Percentiles rank a stretch among this genome's conserved stretches.
Conservation (phyloP, 2,329 filamentous ascomycete genomes). For the Epichloe scottii region DNA sequence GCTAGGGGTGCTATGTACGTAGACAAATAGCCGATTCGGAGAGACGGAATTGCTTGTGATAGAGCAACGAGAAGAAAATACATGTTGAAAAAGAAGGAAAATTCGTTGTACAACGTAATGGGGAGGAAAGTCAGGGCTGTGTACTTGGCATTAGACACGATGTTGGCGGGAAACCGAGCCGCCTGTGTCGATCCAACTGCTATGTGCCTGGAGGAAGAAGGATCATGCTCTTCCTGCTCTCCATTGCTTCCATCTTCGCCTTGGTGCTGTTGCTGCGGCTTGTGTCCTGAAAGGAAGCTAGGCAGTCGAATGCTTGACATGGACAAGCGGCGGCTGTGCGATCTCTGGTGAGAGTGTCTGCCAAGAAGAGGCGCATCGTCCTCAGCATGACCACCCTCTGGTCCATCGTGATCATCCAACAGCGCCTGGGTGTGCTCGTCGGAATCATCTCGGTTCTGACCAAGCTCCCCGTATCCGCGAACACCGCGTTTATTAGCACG, state of each 20-base stretch:
- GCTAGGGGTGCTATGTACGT: slow-evolving; percentile 88
- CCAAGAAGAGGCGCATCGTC: slow-evolving; percentile 59
- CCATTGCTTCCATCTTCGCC: slow-evolving; percentile 28
- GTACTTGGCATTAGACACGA: slow-evolving; percentile 95
- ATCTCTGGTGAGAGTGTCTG: slow-evolving; percentile 15
- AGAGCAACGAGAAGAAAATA: slow-evolving; percentile 94
- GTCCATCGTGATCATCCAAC: slow-evolving; percentile 50
- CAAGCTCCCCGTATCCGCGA: slow-evolving; percentile 48
- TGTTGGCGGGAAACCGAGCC: slow-evolving; percentile 73
- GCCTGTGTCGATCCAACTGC: slow-evolving; percentile 63
- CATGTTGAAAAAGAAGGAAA: slow-evolving; percentile 99
- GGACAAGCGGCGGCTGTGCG: slow-evolving; percentile 17
- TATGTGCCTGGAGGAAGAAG: slow-evolving; percentile 61
- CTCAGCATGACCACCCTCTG: slow-evolving; percentile 49
- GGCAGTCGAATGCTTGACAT: slow-evolving; percentile 50
- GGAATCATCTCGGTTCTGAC: slow-evolving; percentile 39
- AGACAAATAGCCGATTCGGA: slow-evolving; percentile 86
- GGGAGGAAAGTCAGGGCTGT: slow-evolving; percentile 90
- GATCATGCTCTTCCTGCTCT: slow-evolving; percentile 44
- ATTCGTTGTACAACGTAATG: slow-evolving; percentile 92
- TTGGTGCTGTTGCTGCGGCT: slow-evolving; percentile 14
- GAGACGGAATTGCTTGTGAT: slow-evolving; percentile 78
- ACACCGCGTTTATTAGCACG: slow-evolving; percentile 40
- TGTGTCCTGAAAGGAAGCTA: slow-evolving; percentile 44
- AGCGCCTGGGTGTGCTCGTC: slow-evolving; percentile 57